Evolutionary conservation across 331 rosid genomes (phyloP), one percentile per base, ranked within the genome.

Genomic region (Telfairia occidentalis): DNA sequence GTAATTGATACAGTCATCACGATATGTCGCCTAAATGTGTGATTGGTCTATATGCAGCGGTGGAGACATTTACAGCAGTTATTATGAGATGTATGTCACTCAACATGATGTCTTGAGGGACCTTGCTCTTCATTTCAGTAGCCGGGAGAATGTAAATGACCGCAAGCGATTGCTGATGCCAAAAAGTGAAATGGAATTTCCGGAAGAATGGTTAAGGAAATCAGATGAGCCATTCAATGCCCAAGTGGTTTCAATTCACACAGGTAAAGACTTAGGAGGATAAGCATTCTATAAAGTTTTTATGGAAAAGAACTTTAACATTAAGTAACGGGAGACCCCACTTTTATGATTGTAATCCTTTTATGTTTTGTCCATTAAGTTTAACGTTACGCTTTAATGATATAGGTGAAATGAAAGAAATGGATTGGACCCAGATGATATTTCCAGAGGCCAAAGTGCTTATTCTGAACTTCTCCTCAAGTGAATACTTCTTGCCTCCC

Each of bases 71-170:
- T 86, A 85, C 71, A 88, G 87, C 85, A 88, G 97, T 67, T 89
- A 74, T 81, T 91, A 87, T 71, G 98, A 90, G 74, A 83, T 91
- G 76, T 87, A 79, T 61, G 86, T 94, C 29, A 86, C 89, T 42
- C 98, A 89, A 48, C 98, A 94, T 53, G 98, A 94, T 79, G 90
- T 90, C 5, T 64, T 94, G 79, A 82, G 98, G 79, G 96, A 91
- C 79, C 91, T 94, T 76, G 97, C 98, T 76, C 85, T 94, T 58
- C 82, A 85, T 78, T 73, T 88, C 78, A 89, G 89, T 80, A 84
- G 74, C 15, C 79, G 71, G 1, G 86, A 53, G 34, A 61, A 60
- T 30, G 34, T 84, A 23, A 65, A 60, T 30, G 77, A 80, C 45
- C 96, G 88, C 49, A 71, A 60, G 30, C 88, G 97, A 59, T 54